Conservation (phyloP, 164 flowering plant species). For the Liriodendron chinense region DNA sequence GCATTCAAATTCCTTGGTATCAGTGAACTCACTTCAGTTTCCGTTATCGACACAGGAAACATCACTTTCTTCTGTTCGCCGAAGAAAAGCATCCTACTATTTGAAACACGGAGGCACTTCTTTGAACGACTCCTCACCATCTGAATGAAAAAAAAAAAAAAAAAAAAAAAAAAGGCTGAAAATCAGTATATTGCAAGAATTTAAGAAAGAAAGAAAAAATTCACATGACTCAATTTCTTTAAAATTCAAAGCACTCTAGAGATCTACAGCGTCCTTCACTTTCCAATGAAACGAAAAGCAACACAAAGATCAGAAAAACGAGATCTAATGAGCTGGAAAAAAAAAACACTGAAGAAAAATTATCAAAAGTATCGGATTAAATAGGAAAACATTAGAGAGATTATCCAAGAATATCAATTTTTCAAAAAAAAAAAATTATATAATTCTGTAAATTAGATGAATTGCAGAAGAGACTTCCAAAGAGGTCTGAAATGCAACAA, state of each 20-base stretch:
- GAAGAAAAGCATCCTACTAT: conserved; percentile 12
- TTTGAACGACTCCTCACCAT: conserved; percentile 42
- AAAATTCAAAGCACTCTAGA: background rate
- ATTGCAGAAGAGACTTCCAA: too few relatives aligned
- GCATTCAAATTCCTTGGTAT: conserved; percentile 44
- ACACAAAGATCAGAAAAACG: background rate
- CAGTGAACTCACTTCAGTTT: conserved; percentile 22
- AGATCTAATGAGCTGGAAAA: background rate
- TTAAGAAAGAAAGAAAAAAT: background rate
- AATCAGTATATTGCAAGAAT: background rate
- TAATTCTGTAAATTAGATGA: too few relatives aligned
- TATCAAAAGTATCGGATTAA: too few relatives aligned
- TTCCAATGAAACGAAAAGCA: background rate
- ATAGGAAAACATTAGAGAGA: too few relatives aligned
- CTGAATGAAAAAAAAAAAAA: conserved; percentile 17
- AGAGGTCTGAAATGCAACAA: background rate
- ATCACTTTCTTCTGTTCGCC: background rate
- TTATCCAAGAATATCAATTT: too few relatives aligned
- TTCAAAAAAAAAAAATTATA: too few relatives aligned
- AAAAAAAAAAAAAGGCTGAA: background rate
- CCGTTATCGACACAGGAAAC: background rate
- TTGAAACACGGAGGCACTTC: conserved; percentile 16
- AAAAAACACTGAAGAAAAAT: background rate
- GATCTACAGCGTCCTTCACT: background rate
- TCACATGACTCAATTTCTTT: background rate